These are phyloP conservation scores for Sparassis latifolia DNA, from an alignment of 1,284 basidiomycete genomes.

Conservation along the genomic window DNA sequence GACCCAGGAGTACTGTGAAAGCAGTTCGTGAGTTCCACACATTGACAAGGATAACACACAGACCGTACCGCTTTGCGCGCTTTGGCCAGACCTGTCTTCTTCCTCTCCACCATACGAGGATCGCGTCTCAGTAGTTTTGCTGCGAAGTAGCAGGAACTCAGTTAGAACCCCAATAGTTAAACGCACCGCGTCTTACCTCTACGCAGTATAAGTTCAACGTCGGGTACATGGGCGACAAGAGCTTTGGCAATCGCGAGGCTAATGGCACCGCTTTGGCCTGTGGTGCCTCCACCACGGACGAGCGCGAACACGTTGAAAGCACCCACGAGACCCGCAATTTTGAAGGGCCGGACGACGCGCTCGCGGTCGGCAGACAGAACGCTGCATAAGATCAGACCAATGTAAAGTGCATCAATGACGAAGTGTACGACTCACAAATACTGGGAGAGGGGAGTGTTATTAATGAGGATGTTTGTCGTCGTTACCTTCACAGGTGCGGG, in stretches of 20 bases:
- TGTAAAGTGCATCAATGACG: not conserved
- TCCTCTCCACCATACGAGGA: conserved; percentile 95
- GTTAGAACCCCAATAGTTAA: not conserved
- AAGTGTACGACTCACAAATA: conserved; percentile 54
- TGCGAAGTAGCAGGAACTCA: conserved; percentile 25
- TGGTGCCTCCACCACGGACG: conserved; percentile 83
- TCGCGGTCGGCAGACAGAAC: conserved; percentile 74
- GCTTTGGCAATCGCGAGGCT: conserved; percentile 82
- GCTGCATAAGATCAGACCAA: conserved; percentile 12
- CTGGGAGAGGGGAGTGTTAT: conserved; percentile 70
- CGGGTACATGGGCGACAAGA: conserved; percentile 65
- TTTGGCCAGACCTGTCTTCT: conserved; percentile 91
- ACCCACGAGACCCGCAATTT: conserved; percentile 80
- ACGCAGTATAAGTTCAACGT: conserved; percentile 58
- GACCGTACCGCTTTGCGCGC: conserved; percentile 82
- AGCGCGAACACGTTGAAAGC: conserved; percentile 92
- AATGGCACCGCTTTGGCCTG: conserved; percentile 89
- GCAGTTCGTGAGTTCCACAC: conserved; percentile 2
- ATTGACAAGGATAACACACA: conserved; percentile 1
- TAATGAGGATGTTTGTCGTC: conserved; percentile 60
- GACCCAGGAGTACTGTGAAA: conserved; percentile 82
- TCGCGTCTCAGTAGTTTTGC: conserved; percentile 88
- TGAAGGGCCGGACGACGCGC: conserved; percentile 75
- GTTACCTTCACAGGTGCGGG: conserved; percentile 18
- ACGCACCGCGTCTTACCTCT: conserved; percentile 48